Percentiles rank a stretch among this genome's conserved stretches.
Conservation (phyloP, 768 basidiomycete genomes). For the Leccinum olivaceopallidum region DNA sequence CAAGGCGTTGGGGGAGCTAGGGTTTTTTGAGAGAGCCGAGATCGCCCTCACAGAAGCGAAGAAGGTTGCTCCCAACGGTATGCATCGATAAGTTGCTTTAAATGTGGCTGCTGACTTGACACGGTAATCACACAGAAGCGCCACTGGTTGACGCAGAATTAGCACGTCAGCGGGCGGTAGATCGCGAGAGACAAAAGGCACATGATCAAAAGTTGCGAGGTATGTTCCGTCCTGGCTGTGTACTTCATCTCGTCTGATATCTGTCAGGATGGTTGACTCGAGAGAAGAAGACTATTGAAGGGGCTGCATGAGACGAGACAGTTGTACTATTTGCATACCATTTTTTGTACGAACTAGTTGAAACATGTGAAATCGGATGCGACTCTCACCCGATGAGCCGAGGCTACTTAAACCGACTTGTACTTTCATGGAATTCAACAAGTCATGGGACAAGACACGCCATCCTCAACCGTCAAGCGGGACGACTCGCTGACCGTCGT, state of each 20-base stretch:
- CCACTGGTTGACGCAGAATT: conserved; percentile 65
- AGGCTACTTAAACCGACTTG: background rate
- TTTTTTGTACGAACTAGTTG: background rate
- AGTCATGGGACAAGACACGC: conserved; percentile 31
- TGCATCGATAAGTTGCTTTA: background rate
- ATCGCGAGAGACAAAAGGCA: conserved; percentile 64
- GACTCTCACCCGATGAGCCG: background rate
- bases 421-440: background rate
- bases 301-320: conserved; percentile 3
- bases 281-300: conserved; percentile 27
- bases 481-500: conserved; percentile 56
- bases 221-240: background rate
- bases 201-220: conserved; percentile 78
- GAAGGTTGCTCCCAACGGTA: conserved; percentile 62
- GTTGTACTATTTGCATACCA: background rate
- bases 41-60: conserved; percentile 65
- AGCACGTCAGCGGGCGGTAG: conserved; percentile 54
- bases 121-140: conserved; percentile 44
- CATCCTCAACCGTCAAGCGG: conserved; percentile 16
- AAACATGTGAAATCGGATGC: background rate
- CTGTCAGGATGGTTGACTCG: conserved; percentile 34
- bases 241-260: conserved; percentile 6
- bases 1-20: conserved; percentile 74
- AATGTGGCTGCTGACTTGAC: background rate
- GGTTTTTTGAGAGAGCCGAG: conserved; percentile 73